Evolutionary conservation across 2,329 filamentous ascomycete genomes (phyloP), one percentile per base, ranked within the genome.

Genomic region (Emergomyces orientalis): DNA sequence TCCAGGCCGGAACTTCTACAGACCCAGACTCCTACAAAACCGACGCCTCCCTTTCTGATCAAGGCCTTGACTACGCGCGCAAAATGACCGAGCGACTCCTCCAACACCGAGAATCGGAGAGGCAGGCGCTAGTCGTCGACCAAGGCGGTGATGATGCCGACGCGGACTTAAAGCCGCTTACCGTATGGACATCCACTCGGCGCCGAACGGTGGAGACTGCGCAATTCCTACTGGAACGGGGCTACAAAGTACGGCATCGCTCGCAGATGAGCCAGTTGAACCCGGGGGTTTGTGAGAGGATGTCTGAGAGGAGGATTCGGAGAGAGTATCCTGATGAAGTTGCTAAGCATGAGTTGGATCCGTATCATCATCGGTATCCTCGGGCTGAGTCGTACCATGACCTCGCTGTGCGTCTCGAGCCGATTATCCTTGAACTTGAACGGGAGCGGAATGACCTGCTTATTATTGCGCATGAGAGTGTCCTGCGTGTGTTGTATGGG

Each of bases 381-480:
- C 84, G 94, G 65, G 93, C 93, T 65, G 94, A 99, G 89, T 97
- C 93, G 9, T 99, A 99, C 76, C 94, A 99, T 74, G 94, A 99
- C 72, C 86, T 99, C 52, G 94, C 94, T n/a, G 94, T 99, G 64
- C 90, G 94, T 27, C 86, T 99, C 56, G 94, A 99, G 74, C 95
- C 94, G 49, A 96, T 99, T 71, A 99, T 99, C 71, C 84, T 99
- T 37, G 94, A 99, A 74, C 84, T 99, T 17, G 94, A 99, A 79
- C 88, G 94, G 52, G 94, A 99, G 78, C 90, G 97, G 70, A 96
- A 95, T 68, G 94, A 99, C 73, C 83, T 99, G n/a, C 84, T 99
- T 61, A 97, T 99, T 72, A 97, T 99, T 68, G 94, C 94, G 0
- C 94, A 99, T 75, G 94, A 99, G 75, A 96, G 91, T 60, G 94